phyloP scores from a whole-genome alignment of 176 grass and related monocot genomes.

The Puccinellia tenuiflora region DNA sequence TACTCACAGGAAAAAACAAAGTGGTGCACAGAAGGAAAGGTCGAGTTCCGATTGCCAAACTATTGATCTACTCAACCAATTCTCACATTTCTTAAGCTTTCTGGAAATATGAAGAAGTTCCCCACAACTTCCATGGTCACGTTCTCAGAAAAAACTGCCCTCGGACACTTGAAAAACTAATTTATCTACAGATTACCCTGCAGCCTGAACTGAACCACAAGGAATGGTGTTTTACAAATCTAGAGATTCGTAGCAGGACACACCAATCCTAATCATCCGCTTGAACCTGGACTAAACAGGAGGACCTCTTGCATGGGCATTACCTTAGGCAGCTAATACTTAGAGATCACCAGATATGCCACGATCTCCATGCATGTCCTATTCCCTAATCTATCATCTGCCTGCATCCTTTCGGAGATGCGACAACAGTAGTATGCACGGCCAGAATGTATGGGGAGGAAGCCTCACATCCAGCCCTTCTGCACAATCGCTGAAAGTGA shows the following conservation, averaged over 20 bases:
- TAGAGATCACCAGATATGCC: neutral
- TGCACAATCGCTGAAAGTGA: neutral
- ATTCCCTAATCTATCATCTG: neutral
- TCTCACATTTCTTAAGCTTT: neutral
- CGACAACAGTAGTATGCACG: neutral
- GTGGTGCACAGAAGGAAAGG: neutral
- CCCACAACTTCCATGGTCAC: neutral
- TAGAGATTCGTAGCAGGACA: neutral
- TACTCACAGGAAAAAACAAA: neutral
- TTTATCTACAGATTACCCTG: neutral
- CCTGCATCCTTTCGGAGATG: neutral
- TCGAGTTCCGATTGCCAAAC: neutral
- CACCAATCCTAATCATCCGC: neutral
- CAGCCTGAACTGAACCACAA: too few relatives aligned
- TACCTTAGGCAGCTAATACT: too few relatives aligned
- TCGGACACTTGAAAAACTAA: neutral
- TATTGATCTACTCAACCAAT: neutral
- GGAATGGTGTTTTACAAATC: neutral
- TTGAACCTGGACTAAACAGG: neutral
- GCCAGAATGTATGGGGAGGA: neutral
- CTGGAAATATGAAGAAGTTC: neutral
- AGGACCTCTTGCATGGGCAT: too few relatives aligned
- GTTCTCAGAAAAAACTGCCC: neutral
- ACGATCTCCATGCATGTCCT: neutral
- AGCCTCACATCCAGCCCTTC: neutral